Percentiles rank a stretch among this genome's conserved stretches.
phyloP scores from a whole-genome alignment of 2,329 filamentous ascomycete species.

The Alternaria brassicicola region DNA sequence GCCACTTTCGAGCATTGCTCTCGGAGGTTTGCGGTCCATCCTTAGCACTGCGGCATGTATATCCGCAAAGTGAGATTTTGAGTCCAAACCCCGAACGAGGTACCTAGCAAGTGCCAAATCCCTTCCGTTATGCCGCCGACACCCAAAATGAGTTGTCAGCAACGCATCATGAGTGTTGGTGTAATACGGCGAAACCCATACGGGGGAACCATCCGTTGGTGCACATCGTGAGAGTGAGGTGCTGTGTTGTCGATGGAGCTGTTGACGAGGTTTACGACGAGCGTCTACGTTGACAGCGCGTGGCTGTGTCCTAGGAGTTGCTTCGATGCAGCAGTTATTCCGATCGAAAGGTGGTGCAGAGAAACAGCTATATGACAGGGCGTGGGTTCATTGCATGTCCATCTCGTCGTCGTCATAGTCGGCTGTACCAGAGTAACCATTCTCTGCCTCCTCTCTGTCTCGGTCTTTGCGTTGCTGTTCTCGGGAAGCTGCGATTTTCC shows the following conservation, averaged over 20 bases:
- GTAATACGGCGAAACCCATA: neutral
- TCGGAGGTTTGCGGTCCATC: neutral
- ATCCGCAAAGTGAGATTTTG: neutral
- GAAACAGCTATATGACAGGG: neutral
- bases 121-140: neutral
- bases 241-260: neutral
- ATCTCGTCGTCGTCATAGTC: conserved; percentile 64
- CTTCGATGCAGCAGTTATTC: neutral
- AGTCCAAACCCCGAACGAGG: neutral
- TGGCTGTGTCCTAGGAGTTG: neutral
- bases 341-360: neutral
- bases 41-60: neutral
- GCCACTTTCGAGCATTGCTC: neutral
- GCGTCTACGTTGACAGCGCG: neutral
- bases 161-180: neutral
- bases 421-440: conserved; percentile 59
- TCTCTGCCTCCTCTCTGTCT: conserved; percentile 70
- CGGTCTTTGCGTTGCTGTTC: conserved; percentile 79
- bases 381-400: conserved; percentile 42
- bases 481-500: conserved; percentile 79
- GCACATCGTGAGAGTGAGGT: neutral
- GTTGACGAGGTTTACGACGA: neutral
- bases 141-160: neutral
- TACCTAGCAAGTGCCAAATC: neutral
- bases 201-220: neutral